These are phyloP conservation scores for Kondoa malvinella DNA, from an alignment of 768 basidiomycete genomes.

Conservation along the genomic window DNA sequence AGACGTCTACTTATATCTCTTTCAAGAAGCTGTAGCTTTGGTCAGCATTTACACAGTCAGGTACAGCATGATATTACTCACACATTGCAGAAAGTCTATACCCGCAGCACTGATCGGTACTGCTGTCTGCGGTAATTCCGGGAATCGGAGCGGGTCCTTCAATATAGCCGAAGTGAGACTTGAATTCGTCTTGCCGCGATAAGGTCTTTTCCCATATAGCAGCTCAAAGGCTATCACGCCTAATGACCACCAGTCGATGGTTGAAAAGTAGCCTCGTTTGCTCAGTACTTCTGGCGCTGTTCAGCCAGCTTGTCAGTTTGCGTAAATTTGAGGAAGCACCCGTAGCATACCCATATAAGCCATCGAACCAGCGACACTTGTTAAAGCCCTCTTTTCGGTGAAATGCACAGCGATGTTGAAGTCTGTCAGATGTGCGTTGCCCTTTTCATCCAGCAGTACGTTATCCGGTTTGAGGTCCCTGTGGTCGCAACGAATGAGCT, in stretches of 20 bases:
- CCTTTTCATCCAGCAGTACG: slow-evolving; percentile 76
- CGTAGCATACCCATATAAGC: slow-evolving; percentile 75
- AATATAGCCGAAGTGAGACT: slow-evolving; percentile 84
- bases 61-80: not conserved
- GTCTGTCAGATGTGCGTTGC: slow-evolving; percentile 93
- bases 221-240: slow-evolving; percentile 93
- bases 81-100: slow-evolving; percentile 39
- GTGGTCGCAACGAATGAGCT: too few species aligned
- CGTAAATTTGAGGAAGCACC: not conserved
- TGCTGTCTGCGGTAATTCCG: slow-evolving; percentile 58
- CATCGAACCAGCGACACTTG: slow-evolving; percentile 92
- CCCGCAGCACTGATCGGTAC: slow-evolving; percentile 55
- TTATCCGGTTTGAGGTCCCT: slow-evolving; percentile 97
- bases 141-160: slow-evolving; percentile 71
- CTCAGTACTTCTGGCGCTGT: slow-evolving; percentile 72
- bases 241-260: slow-evolving; percentile 90
- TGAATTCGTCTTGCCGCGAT: slow-evolving; percentile 81
- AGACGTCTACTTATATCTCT: slow-evolving; percentile 64
- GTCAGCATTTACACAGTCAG: not conserved
- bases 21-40: slow-evolving; percentile 54
- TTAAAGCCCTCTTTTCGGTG: slow-evolving; percentile 69
- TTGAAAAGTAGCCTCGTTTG: slow-evolving; percentile 84
- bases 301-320: not conserved
- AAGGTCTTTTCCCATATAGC: slow-evolving; percentile 63
- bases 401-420: slow-evolving; percentile 99